Conservation (phyloP, 2,329 filamentous ascomycete species). For the Colletotrichum tamarilloi region DNA sequence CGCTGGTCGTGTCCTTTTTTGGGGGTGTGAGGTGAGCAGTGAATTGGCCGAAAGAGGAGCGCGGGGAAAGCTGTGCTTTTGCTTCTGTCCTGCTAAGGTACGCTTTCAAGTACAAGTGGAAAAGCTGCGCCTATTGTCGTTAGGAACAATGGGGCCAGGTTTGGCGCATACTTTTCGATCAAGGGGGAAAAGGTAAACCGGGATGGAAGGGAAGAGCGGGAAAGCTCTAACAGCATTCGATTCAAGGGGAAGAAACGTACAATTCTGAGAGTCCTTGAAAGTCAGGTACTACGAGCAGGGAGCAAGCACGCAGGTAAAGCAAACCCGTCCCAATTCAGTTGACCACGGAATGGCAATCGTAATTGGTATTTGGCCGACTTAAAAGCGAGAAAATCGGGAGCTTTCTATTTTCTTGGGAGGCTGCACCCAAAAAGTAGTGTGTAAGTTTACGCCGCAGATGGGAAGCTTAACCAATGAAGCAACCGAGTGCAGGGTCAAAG, state of each 20-base stretch:
- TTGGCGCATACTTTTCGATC: slow-evolving; percentile 12
- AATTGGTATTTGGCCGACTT: not conserved
- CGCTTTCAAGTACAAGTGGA: slow-evolving; percentile 6
- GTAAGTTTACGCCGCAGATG: slow-evolving; percentile 30
- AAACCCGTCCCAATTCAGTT: slow-evolving; percentile 9
- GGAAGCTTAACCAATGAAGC: slow-evolving; percentile 25
- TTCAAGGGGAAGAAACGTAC: not conserved
- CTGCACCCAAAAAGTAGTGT: slow-evolving; percentile 15
- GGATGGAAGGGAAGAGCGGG: not conserved
- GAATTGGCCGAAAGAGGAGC: slow-evolving; percentile 22
- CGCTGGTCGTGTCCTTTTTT: not conserved
- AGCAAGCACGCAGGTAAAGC: not conserved
- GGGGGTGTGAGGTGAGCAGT: slow-evolving; percentile 13
- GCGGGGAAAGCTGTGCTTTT: slow-evolving; percentile 23
- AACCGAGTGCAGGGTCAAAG: slow-evolving; percentile 22
- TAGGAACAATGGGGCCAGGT: slow-evolving; percentile 32
- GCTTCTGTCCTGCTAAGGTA: not conserved
- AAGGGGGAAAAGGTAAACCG: not conserved
- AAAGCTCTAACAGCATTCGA: not conserved
- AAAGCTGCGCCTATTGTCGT: slow-evolving; percentile 27
- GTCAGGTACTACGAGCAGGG: slow-evolving; percentile 15
- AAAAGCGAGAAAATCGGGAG: slow-evolving; percentile 20
- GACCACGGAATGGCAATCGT: not conserved
- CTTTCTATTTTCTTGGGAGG: slow-evolving; percentile 23
- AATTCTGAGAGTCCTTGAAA: not conserved